Base-by-base conservation (phyloP, 208 protist species). In the Naegleria lovaniensis region DNA sequence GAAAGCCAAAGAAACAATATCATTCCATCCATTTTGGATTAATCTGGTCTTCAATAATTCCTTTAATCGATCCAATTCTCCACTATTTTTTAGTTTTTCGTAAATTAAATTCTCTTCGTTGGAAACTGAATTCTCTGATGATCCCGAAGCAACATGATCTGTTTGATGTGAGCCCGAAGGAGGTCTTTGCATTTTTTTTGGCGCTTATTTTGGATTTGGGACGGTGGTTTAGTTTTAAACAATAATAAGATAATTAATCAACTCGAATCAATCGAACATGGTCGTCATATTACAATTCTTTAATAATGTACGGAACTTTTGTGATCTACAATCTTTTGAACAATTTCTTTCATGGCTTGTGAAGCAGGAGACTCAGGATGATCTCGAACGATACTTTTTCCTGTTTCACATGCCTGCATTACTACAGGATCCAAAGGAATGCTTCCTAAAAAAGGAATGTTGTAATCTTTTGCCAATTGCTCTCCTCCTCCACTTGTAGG, bases 341-440 rank as follows among this genome's bases (percentile, higher is more conserved):
- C 84, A 58, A 88, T 58, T 36, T 88, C 41, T 58, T 48, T n/a
- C 13, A 88, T 15, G 51, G 41, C 84, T 58, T 58, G 13, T 38
- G 84, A 88, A n/a, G 84, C 39, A n/a, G 84, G 84, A 39, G 84
- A 88, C 29, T 51, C 39, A 39, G 84, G 84, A n/a, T 39, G 6
- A 5, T 88, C 84, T 58, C 55, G n/a, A n/a, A 88, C 22, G 19
- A 88, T 88, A 15, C 41, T 58, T 36, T 58, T 91, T 91, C 96
- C 97, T 52, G 96, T 95, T 92, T 98, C 97, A 90, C 97, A 98
- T 1, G 96, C 92, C 90, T 95, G 94, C 97, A 97, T 97, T 52
- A 98, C 92, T 40, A 91, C 90, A n/a, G 95, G 97, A 92, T 98
- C 97, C 40, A 98, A 92, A 33, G 97, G 97, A 40, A 98, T 95